Conservation (phyloP, 2,329 filamentous ascomycete genomes). For the Penicillium sp. region DNA sequence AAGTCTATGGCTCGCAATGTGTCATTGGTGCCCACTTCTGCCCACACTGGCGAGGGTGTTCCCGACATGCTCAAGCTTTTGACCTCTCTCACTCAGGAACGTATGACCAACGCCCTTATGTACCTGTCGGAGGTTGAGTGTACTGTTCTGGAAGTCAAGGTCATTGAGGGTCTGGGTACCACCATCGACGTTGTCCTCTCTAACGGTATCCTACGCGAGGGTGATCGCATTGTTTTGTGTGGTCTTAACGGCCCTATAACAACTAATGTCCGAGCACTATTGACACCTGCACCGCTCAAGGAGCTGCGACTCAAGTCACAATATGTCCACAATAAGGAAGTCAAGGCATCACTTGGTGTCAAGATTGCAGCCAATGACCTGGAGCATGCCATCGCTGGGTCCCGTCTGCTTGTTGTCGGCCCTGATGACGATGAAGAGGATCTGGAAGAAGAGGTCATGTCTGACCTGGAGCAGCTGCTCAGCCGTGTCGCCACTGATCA, state of each 20-base stretch:
- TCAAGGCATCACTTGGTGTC: conserved; percentile 96
- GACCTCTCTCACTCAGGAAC: conserved; percentile 84
- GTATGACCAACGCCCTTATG: conserved; percentile 96
- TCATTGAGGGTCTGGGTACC: conserved; percentile 96
- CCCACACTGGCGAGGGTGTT: conserved; percentile 97
- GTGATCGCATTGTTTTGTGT: conserved; percentile 89
- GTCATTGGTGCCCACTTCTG: conserved; percentile 94
- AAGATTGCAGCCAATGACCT: conserved; percentile 97
- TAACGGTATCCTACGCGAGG: conserved; percentile 90
- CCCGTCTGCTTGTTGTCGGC: conserved; percentile 86
- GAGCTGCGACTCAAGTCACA: conserved; percentile 91
- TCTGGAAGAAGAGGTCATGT: conserved; percentile 92
- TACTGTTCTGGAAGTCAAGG: conserved; percentile 97
- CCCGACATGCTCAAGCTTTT: conserved; percentile 98
- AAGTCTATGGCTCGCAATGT: conserved; percentile 93
- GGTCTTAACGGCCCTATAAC: conserved; percentile 94
- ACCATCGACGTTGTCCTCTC: conserved; percentile 96
- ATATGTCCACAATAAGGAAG: conserved; percentile 98
- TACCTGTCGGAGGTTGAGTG: conserved; percentile 97
- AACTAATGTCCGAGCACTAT: conserved; percentile 88
- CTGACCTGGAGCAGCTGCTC: conserved; percentile 84
- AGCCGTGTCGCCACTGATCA: conserved; percentile 87
- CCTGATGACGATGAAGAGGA: conserved; percentile 96
- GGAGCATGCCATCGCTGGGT: conserved; percentile 93
- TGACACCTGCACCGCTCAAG: conserved; percentile 88